phyloP scores from a whole-genome alignment of 2,329 filamentous ascomycete species.

The Cordyceps cicadae region DNA sequence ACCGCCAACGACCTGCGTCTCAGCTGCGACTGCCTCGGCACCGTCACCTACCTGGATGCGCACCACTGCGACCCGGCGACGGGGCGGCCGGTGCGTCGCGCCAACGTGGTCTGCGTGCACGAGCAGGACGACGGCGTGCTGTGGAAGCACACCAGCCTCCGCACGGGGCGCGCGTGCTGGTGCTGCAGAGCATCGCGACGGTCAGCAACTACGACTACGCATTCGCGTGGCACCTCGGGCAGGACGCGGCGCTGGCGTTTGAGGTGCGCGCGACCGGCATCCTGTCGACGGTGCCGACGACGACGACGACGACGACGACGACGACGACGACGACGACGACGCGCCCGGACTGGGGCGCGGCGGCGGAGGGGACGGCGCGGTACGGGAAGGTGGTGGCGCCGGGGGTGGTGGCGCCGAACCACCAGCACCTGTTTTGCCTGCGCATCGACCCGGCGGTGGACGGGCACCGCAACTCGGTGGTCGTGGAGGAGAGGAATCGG shows the following conservation, averaged over 20 bases:
- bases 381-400: slow-evolving; percentile 55
- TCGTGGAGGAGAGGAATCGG: slow-evolving; percentile 31
- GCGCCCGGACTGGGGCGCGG: slow-evolving; percentile 40
- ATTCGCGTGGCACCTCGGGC: slow-evolving; percentile 39
- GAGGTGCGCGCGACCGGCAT: slow-evolving; percentile 36
- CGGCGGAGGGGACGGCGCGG: slow-evolving; percentile 35
- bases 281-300: slow-evolving; percentile 35
- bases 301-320: no score
- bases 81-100: slow-evolving; percentile 25
- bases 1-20: slow-evolving; percentile 57
- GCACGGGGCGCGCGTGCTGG: slow-evolving; percentile 47
- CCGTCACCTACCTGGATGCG: slow-evolving; percentile 38
- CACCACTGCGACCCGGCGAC: slow-evolving; percentile 22
- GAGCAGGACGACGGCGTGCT: slow-evolving; percentile 42
- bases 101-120: slow-evolving; percentile 29
- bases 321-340: no score
- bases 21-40: slow-evolving; percentile 58
- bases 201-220: slow-evolving; percentile 55
- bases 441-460: slow-evolving; percentile 59
- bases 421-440: slow-evolving; percentile 60
- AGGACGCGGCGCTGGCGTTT: slow-evolving; percentile 36
- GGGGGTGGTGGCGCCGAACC: slow-evolving; percentile 56
- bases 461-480: slow-evolving; percentile 46
- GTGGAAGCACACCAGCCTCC: slow-evolving; percentile 56
- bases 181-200: slow-evolving; percentile 55